Conservation (phyloP, 352 stramenopile species). For the Globisporangium irregulare region DNA sequence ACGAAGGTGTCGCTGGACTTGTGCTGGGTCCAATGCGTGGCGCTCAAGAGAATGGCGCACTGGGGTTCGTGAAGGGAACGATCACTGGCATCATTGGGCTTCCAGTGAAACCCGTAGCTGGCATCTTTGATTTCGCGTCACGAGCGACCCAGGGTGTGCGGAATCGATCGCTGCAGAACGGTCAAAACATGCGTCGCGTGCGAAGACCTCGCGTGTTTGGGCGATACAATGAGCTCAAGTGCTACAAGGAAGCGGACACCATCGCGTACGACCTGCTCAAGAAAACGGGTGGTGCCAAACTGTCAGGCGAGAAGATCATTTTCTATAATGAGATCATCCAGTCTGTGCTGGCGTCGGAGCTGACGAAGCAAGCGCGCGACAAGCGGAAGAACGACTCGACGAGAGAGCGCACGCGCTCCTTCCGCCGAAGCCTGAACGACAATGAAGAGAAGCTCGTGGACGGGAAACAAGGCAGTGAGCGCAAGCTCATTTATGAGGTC, state of each 20-base stretch:
- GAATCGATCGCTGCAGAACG: slow-evolving; percentile 79
- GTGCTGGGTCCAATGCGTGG: slow-evolving; percentile 83
- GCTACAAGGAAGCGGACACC: slow-evolving; percentile 86
- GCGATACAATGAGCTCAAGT: slow-evolving; percentile 87
- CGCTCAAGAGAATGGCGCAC: slow-evolving; percentile 68
- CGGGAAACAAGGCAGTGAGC: slow-evolving; percentile 25
- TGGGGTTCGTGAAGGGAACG: slow-evolving; percentile 84
- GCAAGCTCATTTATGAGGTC: slow-evolving; percentile 78
- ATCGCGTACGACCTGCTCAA: slow-evolving; percentile 85
- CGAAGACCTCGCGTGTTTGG: slow-evolving; percentile 83
- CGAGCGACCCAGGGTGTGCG: slow-evolving; percentile 81
- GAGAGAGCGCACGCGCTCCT: slow-evolving; percentile 61
- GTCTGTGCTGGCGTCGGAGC: slow-evolving; percentile 61
- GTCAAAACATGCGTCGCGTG: slow-evolving; percentile 74
- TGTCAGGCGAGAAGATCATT: slow-evolving; percentile 84
- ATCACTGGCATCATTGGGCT: slow-evolving; percentile 87
- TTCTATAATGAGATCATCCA: slow-evolving; percentile 88
- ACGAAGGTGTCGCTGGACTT: slow-evolving; percentile 80
- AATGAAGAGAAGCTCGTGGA: slow-evolving; percentile 41
- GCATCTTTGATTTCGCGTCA: slow-evolving; percentile 90
- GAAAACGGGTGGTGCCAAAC: slow-evolving; percentile 57
- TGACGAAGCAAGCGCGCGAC: slow-evolving; percentile 75
- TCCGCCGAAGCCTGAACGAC: slow-evolving; percentile 67
- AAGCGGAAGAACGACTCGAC: slow-evolving; percentile 57
- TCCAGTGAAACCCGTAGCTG: slow-evolving; percentile 82